phyloP scores from a whole-genome alignment of 2,329 filamentous ascomycete genomes.

The Colletotrichum camelliae region DNA sequence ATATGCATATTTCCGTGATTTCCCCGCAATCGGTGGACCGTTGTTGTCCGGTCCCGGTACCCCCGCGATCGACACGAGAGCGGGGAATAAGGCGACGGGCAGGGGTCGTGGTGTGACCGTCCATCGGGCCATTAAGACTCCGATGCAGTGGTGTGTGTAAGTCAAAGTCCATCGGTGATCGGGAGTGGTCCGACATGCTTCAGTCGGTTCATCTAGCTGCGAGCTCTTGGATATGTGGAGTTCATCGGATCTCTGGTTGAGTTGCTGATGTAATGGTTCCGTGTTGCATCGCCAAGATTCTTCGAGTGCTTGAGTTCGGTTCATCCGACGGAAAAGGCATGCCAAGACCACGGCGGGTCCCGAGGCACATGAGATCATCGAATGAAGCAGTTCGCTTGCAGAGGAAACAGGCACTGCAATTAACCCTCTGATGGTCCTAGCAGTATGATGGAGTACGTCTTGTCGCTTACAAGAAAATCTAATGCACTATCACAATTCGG shows the following conservation, averaged over 20 bases:
- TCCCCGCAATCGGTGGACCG: background rate
- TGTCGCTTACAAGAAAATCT: rapidly evolving
- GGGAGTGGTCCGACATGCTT: background rate
- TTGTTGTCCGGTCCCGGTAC: background rate
- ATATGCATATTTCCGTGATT: background rate
- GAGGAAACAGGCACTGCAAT: background rate
- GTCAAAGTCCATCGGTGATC: background rate
- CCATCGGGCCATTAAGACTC: background rate
- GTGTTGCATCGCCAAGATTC: rapidly evolving
- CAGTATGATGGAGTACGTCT: background rate
- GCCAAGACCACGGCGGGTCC: background rate
- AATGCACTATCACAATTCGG: rapidly evolving
- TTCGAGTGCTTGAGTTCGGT: background rate
- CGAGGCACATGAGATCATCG: background rate
- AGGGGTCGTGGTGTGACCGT: background rate
- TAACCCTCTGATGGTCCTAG: background rate
- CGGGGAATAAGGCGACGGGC: background rate
- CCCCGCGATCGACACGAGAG: constrained; percentile 5
- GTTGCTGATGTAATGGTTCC: background rate
- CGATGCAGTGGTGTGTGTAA: background rate
- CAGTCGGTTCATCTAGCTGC: background rate
- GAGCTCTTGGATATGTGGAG: background rate
- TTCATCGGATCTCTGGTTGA: background rate
- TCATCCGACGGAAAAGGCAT: background rate
- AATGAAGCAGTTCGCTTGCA: background rate